Evolutionary conservation across 306 rosid genomes (phyloP), one percentile per base, ranked within the genome.

Genomic region (Cucumis hystrix): DNA sequence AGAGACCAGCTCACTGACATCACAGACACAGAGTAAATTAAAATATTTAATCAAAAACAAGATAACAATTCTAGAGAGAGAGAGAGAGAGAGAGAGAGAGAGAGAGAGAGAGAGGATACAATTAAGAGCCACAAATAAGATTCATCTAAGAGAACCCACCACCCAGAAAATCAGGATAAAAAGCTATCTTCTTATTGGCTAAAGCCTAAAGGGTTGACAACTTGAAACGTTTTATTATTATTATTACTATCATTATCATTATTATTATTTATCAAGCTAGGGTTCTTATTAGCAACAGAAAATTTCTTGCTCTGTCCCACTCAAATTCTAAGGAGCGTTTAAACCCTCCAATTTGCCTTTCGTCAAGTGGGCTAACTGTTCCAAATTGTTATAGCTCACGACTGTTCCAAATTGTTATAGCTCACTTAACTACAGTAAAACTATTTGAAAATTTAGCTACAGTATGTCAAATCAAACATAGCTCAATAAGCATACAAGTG

Each of bases 161-260:
- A 81, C 80, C 85, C 86, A 81, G 72, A 81, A 83, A 84, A 81
- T 79, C 70, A 51, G 83, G 89, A 77, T 62, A 17, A 45, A 64
- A 17, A 49, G 73, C 33, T 21, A 62, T 66, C 75, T 35, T 73
- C 68, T 17, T 52, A 73, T 82, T 80, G 82, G 82, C 83, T 72
- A 66, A 76, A 8, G 57, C 57, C 57, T 16, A 52, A 52, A 52
- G 78, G 49, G 67, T 76, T 58, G 80, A 72, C 77, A 35, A 43
- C 51, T 47, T 57, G 35, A 69, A 40, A 7, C 54, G 16, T 49
- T 37, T 2, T 28, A 28, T 28, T 28, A 28, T 28, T 9, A 8
- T 18, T 1, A 5, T 52, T 6, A 17, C 1, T 28, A 28, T 28
- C 7, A 8, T 18, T 1, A 5, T 23, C 25, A 23, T 52, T 16